Percentiles rank a stretch among this genome's conserved stretches.
phyloP scores from a whole-genome alignment of 495 filamentous ascomycete genomes.

The Jackrogersella multiformis region DNA sequence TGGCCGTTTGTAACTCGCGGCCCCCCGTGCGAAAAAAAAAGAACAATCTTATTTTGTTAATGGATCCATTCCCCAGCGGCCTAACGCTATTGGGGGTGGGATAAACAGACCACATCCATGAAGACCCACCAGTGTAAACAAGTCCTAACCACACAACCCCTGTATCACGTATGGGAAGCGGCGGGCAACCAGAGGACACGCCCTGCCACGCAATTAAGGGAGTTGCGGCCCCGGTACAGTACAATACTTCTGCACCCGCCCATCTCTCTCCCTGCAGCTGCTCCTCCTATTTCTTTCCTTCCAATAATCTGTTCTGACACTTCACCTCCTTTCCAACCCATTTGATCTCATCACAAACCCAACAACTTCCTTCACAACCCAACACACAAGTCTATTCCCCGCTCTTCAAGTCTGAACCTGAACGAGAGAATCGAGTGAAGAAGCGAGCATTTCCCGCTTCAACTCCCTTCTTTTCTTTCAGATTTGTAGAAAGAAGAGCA shows the following conservation, averaged over 20 bases:
- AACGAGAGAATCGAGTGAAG: conserved; percentile 50
- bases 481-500: conserved; percentile 65
- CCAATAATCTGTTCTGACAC: conserved; percentile 46
- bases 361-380: conserved; percentile 41
- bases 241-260: conserved; percentile 38
- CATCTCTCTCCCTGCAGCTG: conserved; percentile 38
- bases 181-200: conserved; percentile 9
- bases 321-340: conserved; percentile 50
- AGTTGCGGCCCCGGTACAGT: too few species aligned
- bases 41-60: conserved; percentile 11
- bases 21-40: conserved; percentile 25
- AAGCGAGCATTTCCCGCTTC: conserved; percentile 44
- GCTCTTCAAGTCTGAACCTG: conserved; percentile 48
- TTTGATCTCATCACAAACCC: conserved; percentile 45
- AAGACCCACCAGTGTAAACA: conserved; percentile 45
- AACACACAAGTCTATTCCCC: conserved; percentile 34
- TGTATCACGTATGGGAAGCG: conserved; percentile 23
- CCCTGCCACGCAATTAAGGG: conserved; percentile 42
- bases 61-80: conserved; percentile 9
- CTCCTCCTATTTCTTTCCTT: conserved; percentile 50
- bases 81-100: conserved; percentile 37
- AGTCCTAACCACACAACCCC: conserved; percentile 38
- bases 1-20: conserved; percentile 24
- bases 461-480: conserved; percentile 59
- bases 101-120: conserved; percentile 44